Percentiles rank a stretch among this genome's conserved stretches.
phyloP scores from a whole-genome alignment of 768 basidiomycete genomes.

The Xerocomellus amylosporus region DNA sequence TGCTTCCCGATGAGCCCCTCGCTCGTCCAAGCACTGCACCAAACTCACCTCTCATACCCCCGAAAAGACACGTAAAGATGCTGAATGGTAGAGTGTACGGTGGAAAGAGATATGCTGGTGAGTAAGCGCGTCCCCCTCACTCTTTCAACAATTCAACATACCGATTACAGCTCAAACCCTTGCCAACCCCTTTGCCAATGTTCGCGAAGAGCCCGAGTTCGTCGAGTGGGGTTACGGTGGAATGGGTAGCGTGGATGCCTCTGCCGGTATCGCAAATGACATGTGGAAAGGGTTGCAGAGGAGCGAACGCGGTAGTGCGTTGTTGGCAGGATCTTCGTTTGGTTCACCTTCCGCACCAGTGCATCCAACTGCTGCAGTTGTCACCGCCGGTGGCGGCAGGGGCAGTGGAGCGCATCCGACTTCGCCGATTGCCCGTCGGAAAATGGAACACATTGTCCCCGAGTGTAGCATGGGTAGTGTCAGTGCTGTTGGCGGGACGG shows the following conservation, averaged over 20 bases:
- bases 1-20: neutral
- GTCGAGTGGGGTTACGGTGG: constrained; percentile 93
- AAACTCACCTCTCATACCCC: neutral
- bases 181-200: constrained; percentile 62
- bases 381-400: constrained; percentile 17
- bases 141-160: neutral
- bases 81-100: constrained; percentile 88
- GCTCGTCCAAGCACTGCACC: constrained; percentile 13
- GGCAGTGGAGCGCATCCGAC: constrained; percentile 13
- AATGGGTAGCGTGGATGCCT: constrained; percentile 57
- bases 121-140: neutral
- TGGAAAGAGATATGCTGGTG: constrained; percentile 32
- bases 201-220: constrained; percentile 69
- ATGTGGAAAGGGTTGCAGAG: constrained; percentile 29
- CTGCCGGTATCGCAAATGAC: constrained; percentile 28
- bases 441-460: constrained; percentile 15
- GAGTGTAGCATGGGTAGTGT: constrained; percentile 32
- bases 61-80: constrained; percentile 52
- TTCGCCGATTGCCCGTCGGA: constrained; percentile 11
- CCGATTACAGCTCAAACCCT: constrained; percentile 28
- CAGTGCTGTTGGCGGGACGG: constrained; percentile 26
- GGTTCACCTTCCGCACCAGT: constrained; percentile 3
- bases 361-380: constrained; percentile 29
- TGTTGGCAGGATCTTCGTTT: constrained; percentile 16
- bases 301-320: constrained; percentile 26